Evolutionary conservation across 208 protist genomes (phyloP).

Genomic region (Angomonas deanei): DNA sequence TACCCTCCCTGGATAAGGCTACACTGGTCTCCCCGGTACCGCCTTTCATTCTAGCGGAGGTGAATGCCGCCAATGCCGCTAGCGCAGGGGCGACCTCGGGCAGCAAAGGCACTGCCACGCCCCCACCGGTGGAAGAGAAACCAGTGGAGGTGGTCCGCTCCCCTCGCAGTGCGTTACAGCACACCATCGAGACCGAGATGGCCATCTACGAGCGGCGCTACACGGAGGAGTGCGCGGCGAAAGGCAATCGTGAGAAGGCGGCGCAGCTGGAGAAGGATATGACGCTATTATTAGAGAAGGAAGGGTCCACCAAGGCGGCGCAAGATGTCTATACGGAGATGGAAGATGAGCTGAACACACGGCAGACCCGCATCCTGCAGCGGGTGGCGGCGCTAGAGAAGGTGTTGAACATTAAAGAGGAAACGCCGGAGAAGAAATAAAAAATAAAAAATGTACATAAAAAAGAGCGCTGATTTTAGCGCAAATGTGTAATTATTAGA

Average conservation of each 20-base stretch:
- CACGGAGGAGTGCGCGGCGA: slow-evolving; percentile 30
- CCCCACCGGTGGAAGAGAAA: slow-evolving; percentile 12
- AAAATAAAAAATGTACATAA: not conserved
- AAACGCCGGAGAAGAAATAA: not conserved
- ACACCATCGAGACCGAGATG: slow-evolving; percentile 41
- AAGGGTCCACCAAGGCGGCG: slow-evolving; percentile 42
- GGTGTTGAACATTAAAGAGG: slow-evolving; percentile 31
- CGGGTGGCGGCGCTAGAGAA: slow-evolving; percentile 65
- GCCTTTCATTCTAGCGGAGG: not conserved
- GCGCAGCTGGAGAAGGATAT: slow-evolving; percentile 54
- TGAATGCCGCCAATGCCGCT: not conserved
- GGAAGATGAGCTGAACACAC: slow-evolving; percentile 36
- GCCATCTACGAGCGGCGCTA: slow-evolving; percentile 24
- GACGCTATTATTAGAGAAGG: slow-evolving; percentile 56
- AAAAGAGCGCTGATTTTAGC: not conserved
- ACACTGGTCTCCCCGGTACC: not conserved
- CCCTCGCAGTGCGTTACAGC: slow-evolving; percentile 25
- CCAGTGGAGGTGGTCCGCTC: slow-evolving; percentile 9
- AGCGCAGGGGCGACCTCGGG: not conserved
- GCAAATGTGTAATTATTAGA: not conserved
- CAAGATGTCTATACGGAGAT: slow-evolving; percentile 63
- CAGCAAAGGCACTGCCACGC: not conserved
- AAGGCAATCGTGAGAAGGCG: slow-evolving; percentile 23
- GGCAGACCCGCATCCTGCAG: slow-evolving; percentile 64
- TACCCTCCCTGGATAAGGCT: slow-evolving; percentile 30